Evolutionary conservation across 2,329 filamentous ascomycete genomes (phyloP), one percentile per base, ranked within the genome.

Genomic region (Trichoderma pleuroti): DNA sequence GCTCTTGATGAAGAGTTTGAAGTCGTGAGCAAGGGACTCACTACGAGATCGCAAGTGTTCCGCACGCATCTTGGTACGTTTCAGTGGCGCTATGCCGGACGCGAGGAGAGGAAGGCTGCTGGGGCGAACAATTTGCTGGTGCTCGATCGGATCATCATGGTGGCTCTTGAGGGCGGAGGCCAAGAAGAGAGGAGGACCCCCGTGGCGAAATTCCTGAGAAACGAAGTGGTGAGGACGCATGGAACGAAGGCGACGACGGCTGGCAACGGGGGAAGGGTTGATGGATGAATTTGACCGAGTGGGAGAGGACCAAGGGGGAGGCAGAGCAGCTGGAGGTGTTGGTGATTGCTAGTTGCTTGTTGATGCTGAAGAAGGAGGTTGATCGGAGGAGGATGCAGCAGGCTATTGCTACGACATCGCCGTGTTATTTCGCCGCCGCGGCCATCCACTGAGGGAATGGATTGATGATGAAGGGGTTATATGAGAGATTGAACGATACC

Each of bases 311-410:
- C 4, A 82, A 81, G 74, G 78, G 75, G 8, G 78, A 80, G 57
- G 74, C 68, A 4, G 74, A 75, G 61, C 78, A 86, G 74, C 77
- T 86, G 71, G 82, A 87, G 74, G 80, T 83, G n/a, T 72, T 90
- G 24, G 81, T 86, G 11, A 82, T 90, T 21, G 83, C 85, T 56
- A 89, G 86, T 18, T 88, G 85, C 71, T 74, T 91, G 70, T 78
- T 85, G 18, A 89, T 91, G 88, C 77, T 91, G 74, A 91, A 91
- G 84, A 88, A 86, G 78, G 90, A 91, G 82, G 80, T 89, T 63
- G 89, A 91, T 77, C 81, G 88, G 54, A 81, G 87, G 73, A 81
- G 87, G 71, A 76, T 82, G 71, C 78, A 85, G 63, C 87, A 90
- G 81, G 78, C 84, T 57, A 82, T 83, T 70, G 78, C 83, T 4